These are phyloP conservation scores for Tanacetum coccineum DNA, from an alignment of 129 eudicot species.

Conservation along the genomic window DNA sequence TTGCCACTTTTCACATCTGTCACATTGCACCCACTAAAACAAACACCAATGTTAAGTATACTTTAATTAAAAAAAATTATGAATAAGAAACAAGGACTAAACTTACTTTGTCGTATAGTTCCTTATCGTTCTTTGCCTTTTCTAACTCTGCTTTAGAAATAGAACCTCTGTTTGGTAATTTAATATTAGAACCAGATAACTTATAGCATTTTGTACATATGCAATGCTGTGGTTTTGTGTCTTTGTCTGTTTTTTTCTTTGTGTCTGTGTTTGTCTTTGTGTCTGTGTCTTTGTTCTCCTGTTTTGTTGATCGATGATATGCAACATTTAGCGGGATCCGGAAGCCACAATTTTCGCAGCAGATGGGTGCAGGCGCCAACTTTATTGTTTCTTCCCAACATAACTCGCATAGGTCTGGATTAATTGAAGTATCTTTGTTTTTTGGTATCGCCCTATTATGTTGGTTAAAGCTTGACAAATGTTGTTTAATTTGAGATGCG, in stretches of 20 bases:
- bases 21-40: too few relatives aligned
- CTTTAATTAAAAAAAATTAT: too few relatives aligned
- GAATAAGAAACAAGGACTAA: too few relatives aligned
- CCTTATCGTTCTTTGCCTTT: slow-evolving; percentile 34
- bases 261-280: too few relatives aligned
- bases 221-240: too few relatives aligned
- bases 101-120: slow-evolving; percentile 54
- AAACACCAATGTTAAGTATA: too few relatives aligned
- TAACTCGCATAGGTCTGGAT: slow-evolving; percentile 48
- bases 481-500: too few relatives aligned
- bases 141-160: slow-evolving; percentile 39
- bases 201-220: slow-evolving; percentile 50
- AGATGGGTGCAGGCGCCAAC: slow-evolving; percentile 51
- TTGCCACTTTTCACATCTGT: too few relatives aligned
- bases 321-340: slow-evolving; percentile 38
- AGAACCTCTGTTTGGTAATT: slow-evolving; percentile 31
- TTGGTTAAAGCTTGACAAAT: slow-evolving; percentile 44
- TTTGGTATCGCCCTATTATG: slow-evolving; percentile 34
- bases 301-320: slow-evolving; percentile 36
- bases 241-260: too few relatives aligned
- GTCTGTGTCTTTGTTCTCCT: too few relatives aligned
- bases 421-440: slow-evolving; percentile 6
- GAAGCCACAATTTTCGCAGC: slow-evolving; percentile 47
- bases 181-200: slow-evolving; percentile 32
- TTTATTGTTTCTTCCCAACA: too few relatives aligned